Conservation (phyloP, 768 basidiomycete genomes). For the Termitomyces sp. region DNA sequence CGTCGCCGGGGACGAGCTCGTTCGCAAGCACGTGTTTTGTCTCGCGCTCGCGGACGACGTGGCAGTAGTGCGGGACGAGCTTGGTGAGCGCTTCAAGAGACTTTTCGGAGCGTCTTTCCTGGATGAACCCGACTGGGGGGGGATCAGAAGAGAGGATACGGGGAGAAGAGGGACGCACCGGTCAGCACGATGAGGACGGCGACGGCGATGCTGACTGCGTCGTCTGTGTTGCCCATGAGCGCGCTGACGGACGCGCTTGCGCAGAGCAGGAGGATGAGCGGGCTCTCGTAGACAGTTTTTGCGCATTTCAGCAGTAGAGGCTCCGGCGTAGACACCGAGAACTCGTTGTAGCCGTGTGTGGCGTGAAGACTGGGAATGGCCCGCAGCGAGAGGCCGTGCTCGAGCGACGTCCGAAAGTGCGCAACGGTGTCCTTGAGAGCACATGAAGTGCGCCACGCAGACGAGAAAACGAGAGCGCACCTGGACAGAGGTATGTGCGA, state of each 20-base stretch:
- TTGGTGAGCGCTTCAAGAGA: slow-evolving; percentile 93
- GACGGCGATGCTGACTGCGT: slow-evolving; percentile 88
- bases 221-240: slow-evolving; percentile 92
- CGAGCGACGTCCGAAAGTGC: slow-evolving; percentile 60
- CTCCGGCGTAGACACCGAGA: slow-evolving; percentile 79
- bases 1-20: slow-evolving; percentile 93
- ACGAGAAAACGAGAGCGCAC: slow-evolving; percentile 29
- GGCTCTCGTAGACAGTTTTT: slow-evolving; percentile 94
- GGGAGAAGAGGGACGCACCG: slow-evolving; percentile 41
- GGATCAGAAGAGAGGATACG: background rate
- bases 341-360: slow-evolving; percentile 88
- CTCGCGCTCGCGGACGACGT: slow-evolving; percentile 75
- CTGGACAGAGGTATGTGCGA: slow-evolving; percentile 61
- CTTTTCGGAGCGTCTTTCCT: slow-evolving; percentile 92
- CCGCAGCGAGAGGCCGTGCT: slow-evolving; percentile 55
- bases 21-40: slow-evolving; percentile 85
- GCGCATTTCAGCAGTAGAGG: slow-evolving; percentile 82
- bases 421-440: slow-evolving; percentile 61
- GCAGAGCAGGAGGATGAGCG: slow-evolving; percentile 84
- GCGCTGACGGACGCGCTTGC: slow-evolving; percentile 88
- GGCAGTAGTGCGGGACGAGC: slow-evolving; percentile 95
- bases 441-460: background rate
- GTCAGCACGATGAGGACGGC: slow-evolving; percentile 92
- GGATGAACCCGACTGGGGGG: slow-evolving; percentile 79
- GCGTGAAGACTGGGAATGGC: slow-evolving; percentile 60